Base-by-base conservation (phyloP, 768 basidiomycete species). In the Suillus brevipes region DNA sequence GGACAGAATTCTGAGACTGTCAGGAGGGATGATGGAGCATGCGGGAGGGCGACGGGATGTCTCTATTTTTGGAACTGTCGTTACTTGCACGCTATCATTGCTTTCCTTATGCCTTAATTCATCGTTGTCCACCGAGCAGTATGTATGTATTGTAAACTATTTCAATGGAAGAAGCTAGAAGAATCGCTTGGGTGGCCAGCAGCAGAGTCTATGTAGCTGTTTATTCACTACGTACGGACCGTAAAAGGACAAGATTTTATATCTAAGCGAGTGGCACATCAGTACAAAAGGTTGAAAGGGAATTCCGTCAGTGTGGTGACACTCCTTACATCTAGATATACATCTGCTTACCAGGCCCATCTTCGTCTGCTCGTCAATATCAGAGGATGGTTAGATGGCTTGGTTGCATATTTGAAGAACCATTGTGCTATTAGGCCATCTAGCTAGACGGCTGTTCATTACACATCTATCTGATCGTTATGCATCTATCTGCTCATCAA, bases 401-500 rank as follows among this genome's bases (percentile, higher is more conserved):
- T 2, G 6, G 43, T 10, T n/a, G 40, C 40, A 40, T 49, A 10
- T 25, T 25, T 7, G 12, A 25, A 14, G 25, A 6, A 50, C 14
- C 6, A 6, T 6, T 12, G 25, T 50, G 25, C 25, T 9, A 6
- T 25, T n/a, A 10, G n/a, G 45, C 45, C 37, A 47, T 23, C 45
- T 36, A 13, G 50, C 31, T 6, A 13, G 50, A 53, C 31, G n/a
- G 6, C 47, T 23, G n/a, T 23, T 49, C 45, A n/a, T 47, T 6
- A 23, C 5, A 47, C 10, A 52, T 52, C 16, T 50, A 16, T 50
- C 31, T 38, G 8, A 9, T 34, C 20, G 25, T 75, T 65, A 81
- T 25, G 72, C 73, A 34, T 81, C 80, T 31, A 70, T 70, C 9
- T 62, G 68, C 2, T 69, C 53, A 16, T 70, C 72, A 6, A 81